These are phyloP conservation scores for Panicum virgatum DNA, from an alignment of 202 grass and related monocot species.

Conservation along the genomic window DNA sequence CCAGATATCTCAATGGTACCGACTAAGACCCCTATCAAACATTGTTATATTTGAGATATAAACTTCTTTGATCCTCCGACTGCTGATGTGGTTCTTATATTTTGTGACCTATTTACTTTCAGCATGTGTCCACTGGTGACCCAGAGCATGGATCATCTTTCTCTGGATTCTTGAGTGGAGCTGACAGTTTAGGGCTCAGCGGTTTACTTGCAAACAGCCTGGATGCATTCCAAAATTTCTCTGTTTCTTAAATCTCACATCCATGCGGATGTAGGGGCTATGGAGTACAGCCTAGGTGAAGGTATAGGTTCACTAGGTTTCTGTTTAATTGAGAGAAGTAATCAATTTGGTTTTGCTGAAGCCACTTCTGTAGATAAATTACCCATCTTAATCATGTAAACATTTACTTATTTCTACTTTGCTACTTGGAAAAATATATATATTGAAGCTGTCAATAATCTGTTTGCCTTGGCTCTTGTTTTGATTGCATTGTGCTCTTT, in stretches of 20 bases:
- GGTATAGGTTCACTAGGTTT: constrained; percentile 7
- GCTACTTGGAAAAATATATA: background rate
- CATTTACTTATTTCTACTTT: background rate
- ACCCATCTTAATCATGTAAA: background rate
- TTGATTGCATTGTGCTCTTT: background rate
- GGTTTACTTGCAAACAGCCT: constrained; percentile 60
- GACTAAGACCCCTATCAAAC: constrained; percentile 8
- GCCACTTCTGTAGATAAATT: constrained; percentile 33
- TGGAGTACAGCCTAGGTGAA: background rate
- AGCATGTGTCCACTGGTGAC: constrained; percentile 52
- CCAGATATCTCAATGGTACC: constrained; percentile 37
- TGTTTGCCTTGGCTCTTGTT: background rate
- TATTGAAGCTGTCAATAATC: constrained; percentile 14
- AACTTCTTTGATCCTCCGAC: constrained; percentile 8
- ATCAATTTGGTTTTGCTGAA: constrained; percentile 30
- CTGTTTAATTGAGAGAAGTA: constrained; percentile 17
- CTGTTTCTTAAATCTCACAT: constrained; percentile 50
- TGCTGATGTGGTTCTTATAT: constrained; percentile 13
- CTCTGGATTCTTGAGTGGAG: constrained; percentile 58
- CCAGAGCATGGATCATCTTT: constrained; percentile 47
- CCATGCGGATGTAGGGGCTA: background rate
- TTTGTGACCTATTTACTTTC: constrained; percentile 24
- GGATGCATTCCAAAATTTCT: constrained; percentile 87
- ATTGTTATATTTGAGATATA: constrained; percentile 25
- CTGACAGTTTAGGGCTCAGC: constrained; percentile 62